Evolutionary conservation across 805 yeast genomes (phyloP), one percentile per base, ranked within the genome.

Genomic region (Candida awuae): DNA sequence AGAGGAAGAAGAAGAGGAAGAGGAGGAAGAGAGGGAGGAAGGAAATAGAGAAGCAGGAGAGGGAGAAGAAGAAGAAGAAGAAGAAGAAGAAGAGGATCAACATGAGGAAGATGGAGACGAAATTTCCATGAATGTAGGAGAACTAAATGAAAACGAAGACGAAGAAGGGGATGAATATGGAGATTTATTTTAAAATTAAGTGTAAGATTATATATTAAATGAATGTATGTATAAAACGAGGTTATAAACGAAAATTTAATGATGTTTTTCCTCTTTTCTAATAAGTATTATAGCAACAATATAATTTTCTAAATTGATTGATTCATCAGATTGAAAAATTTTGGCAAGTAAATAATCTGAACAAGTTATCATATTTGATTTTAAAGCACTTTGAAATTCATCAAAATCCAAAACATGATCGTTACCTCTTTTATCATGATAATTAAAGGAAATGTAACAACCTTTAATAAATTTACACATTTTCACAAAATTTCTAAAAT

Each of bases 51-150:
- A 41, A 8, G 54, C 46, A 10, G 38, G 42, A 6, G 55, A 42
- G 4, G 50, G 42, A 0, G 52, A 35, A 17, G 48, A 52, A 40
- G 52, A 39, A 23, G 52, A 50, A 4, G 62, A 59, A 9, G 67
- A 59, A 16, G 66, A 56, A 15, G 58, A 54, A 4, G 65, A 56
- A 5, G 61, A 56, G 1, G 53, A 51, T 26, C 54, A 41, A 16
- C 59, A 48, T 8, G 59, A 49, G 0, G 58, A 48, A 3, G 65
- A 53, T 6, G 58, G 52, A 1, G 62, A 54, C 2, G n/a, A n/a
- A n/a, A n/a, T n/a, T n/a, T n/a, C n/a, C n/a, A n/a, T n/a, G n/a
- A n/a, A n/a, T n/a, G n/a, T n/a, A n/a, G n/a, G n/a, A n/a, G n/a
- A n/a, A n/a, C n/a, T n/a, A n/a, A 58, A 53, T 2, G 58, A 45